Evolutionary conservation across 257 asterid genomes (phyloP).

Genomic region (Solanum gandarillasii): DNA sequence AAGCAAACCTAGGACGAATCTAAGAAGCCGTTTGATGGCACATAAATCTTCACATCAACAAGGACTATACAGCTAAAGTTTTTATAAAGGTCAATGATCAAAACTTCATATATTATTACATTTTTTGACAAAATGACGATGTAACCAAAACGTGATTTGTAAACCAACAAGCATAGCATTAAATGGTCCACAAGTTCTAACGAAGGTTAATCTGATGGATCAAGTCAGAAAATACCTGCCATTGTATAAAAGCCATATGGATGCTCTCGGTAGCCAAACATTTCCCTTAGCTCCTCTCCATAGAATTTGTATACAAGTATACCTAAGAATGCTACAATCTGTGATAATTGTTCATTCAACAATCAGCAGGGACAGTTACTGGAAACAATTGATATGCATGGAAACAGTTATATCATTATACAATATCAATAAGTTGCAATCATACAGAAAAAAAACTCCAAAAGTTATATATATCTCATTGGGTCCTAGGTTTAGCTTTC

Average conservation of each 20-base stretch:
- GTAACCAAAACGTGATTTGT: neutral
- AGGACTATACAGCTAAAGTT: neutral
- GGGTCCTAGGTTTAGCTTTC: neutral
- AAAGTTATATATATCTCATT: neutral
- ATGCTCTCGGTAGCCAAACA: constrained; percentile 98
- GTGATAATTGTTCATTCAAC: constrained; percentile 17
- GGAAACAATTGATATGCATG: neutral
- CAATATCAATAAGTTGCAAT: neutral
- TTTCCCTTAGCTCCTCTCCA: constrained; percentile 93
- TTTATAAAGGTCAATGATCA: neutral
- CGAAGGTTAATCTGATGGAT: neutral
- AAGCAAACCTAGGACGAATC: neutral
- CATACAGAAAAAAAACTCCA: neutral
- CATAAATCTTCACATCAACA: neutral
- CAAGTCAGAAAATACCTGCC: constrained; percentile 57
- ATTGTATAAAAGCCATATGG: constrained; percentile 94
- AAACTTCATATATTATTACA: neutral
- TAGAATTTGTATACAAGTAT: constrained; percentile 89
- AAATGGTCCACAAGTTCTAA: neutral
- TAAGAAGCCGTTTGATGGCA: neutral
- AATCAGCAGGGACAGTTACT: neutral
- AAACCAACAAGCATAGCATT: neutral
- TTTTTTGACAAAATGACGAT: neutral
- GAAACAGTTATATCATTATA: neutral
- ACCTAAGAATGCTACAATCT: constrained; percentile 94